Evolutionary conservation across 768 basidiomycete species (phyloP).

Genomic region (Phanerochaete carnosa): DNA sequence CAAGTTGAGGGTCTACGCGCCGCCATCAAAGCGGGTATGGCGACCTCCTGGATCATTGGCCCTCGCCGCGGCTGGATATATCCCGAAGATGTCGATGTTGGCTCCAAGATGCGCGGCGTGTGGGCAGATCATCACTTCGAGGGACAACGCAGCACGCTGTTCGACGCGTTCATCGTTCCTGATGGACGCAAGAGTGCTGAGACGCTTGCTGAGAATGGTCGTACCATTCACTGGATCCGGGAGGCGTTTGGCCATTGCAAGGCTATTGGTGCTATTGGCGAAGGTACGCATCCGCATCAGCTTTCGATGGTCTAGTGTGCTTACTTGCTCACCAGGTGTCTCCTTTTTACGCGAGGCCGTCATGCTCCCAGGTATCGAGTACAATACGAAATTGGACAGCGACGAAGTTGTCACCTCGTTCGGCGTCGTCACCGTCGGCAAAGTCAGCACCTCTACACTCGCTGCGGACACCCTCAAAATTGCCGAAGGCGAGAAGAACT

Average conservation of each 20-base stretch:
- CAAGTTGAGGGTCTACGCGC: conserved; percentile 60
- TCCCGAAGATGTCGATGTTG: conserved; percentile 26
- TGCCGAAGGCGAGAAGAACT: conserved; percentile 44
- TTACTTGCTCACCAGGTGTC: conserved; percentile 34
- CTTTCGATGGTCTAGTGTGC: background rate
- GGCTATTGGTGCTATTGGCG: conserved; percentile 73
- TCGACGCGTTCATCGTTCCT: conserved; percentile 79
- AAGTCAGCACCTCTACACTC: conserved; percentile 39
- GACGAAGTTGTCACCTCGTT: conserved; percentile 50
- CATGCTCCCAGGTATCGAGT: conserved; percentile 42
- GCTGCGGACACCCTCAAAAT: conserved; percentile 42
- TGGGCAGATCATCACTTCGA: conserved; percentile 71
- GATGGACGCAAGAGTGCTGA: conserved; percentile 63
- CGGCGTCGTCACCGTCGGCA: conserved; percentile 61
- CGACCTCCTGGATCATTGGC: conserved; percentile 64
- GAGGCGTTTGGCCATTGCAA: conserved; percentile 89
- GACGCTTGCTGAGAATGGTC: conserved; percentile 56
- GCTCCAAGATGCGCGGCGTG: conserved; percentile 29
- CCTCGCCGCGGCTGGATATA: conserved; percentile 55
- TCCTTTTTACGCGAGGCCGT: conserved; percentile 45
- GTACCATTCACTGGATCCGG: conserved; percentile 76
- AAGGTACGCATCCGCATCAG: conserved; percentile 50
- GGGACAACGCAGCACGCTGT: conserved; percentile 77
- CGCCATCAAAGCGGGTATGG: conserved; percentile 47
- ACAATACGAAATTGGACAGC: conserved; percentile 30